Evolutionary conservation across 1,139 yeast species (phyloP).

Genomic region (Hansenula sp.): DNA sequence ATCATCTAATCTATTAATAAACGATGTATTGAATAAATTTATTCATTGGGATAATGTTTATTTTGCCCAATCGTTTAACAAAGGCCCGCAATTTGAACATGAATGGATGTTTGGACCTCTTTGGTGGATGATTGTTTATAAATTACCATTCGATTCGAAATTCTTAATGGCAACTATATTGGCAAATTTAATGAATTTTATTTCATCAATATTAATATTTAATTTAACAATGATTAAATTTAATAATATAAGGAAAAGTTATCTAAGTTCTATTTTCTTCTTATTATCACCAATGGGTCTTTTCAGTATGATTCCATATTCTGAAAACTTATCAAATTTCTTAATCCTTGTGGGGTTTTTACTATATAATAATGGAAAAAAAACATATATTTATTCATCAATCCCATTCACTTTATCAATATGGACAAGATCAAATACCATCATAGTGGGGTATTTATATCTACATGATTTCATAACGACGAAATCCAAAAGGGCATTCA

Average conservation of each 20-base stretch:
- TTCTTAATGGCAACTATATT: constrained; percentile 37
- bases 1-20: background rate
- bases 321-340: constrained; percentile 74
- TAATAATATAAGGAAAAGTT: constrained; percentile 28
- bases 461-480: constrained; percentile 48
- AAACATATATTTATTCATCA: constrained; percentile 50
- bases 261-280: constrained; percentile 41
- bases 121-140: constrained; percentile 58
- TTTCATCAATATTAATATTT: constrained; percentile 49
- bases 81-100: constrained; percentile 63
- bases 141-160: constrained; percentile 24
- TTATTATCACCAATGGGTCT: constrained; percentile 77
- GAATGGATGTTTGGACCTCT: constrained; percentile 85
- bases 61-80: constrained; percentile 53
- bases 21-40: constrained; percentile 38
- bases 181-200: constrained; percentile 49
- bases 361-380: background rate
- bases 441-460: constrained; percentile 68
- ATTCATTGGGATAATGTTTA: constrained; percentile 87
- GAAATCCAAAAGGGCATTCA: constrained; percentile 28
- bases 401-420: constrained; percentile 53
- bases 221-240: constrained; percentile 39
- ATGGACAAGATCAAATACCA: constrained; percentile 70
- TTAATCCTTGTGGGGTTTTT: constrained; percentile 51
- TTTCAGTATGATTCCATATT: constrained; percentile 70